phyloP scores from a whole-genome alignment of 805 yeast species.

The Candida boleticola region DNA sequence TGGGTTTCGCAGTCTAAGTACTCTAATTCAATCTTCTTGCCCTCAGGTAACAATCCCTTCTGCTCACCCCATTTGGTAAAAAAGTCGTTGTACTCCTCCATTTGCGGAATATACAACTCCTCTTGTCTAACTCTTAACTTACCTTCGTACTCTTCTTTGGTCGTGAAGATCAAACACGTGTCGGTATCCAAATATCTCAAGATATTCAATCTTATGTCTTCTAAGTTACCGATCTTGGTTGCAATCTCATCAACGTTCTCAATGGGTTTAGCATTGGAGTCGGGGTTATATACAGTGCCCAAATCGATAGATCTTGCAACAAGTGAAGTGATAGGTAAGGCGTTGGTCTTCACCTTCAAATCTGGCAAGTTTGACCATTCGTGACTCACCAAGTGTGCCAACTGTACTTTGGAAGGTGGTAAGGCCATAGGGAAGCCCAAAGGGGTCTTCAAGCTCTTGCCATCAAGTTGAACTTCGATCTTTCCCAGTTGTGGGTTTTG shows the following conservation, averaged over 20 bases:
- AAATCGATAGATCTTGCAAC: constrained; percentile 86
- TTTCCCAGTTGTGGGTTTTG: constrained; percentile 26
- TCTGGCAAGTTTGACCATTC: constrained; percentile 83
- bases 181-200: constrained; percentile 91
- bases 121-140: constrained; percentile 76
- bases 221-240: constrained; percentile 62
- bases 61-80: constrained; percentile 42
- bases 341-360: constrained; percentile 66
- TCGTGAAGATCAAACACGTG: constrained; percentile 84
- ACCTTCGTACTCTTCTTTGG: constrained; percentile 79
- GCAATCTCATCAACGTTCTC: constrained; percentile 43
- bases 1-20: constrained; percentile 77
- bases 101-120: constrained; percentile 70
- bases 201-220: constrained; percentile 56
- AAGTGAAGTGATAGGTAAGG: constrained; percentile 84
- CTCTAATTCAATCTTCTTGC: constrained; percentile 40
- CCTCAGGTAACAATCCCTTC: constrained; percentile 20
- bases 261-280: constrained; percentile 12
- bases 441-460: constrained; percentile 80
- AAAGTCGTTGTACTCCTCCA: constrained; percentile 60
- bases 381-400: constrained; percentile 75
- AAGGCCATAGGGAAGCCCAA: constrained; percentile 67
- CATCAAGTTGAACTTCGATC: constrained; percentile 63
- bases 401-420: constrained; percentile 54
- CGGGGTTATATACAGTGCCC: constrained; percentile 19